Base-by-base conservation (phyloP, 1,284 basidiomycete genomes). In the Mycosarcoma maydis region DNA sequence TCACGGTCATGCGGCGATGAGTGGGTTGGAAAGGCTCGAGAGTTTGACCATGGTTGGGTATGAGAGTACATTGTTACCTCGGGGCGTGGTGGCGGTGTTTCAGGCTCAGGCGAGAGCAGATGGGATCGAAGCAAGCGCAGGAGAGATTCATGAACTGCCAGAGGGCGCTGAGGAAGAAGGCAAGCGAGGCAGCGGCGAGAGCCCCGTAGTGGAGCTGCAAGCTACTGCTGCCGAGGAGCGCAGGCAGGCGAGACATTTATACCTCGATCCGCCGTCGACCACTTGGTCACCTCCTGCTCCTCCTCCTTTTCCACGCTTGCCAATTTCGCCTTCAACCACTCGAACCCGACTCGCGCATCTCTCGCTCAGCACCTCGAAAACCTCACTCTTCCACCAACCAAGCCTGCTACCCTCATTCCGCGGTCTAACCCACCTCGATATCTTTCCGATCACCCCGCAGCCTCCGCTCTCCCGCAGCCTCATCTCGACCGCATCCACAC, bases 381-480 rank as follows among this genome's bases (percentile, higher is more conserved):
- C 69, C 7, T 64, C 60, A 1, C 37, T 67, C 10, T 26, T 72
- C 16, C 69, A 67, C 42, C 50, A 56, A 29, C 20, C 42, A 1
- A 1, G n/a, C 20, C 51, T 58, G 16, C 46, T 61, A 36, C 5
- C 34, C 29, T 36, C 53, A 5, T 27, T 24, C 44, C 14, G 45
- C 16, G 30, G 27, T 9, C 33, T 72, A 7, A 50, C 50, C 4
- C 50, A 52, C n/a, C 47, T 72, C 10, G 58, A 66, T 51, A 39
- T 72, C 47, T 72, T 44, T 30, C 33, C 69, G 23, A 49, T 72
- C 29, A 72, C 69, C 9, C 69, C 62, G 0, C 43, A 55, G 38
- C 58, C 62, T 0, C 69, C 69, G 0, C 55, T 72, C 3, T 30
- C 52, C 0, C 0, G 16, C 17, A 9, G 51, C 4, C 39, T 67